These are phyloP conservation scores for Lumnitzera littorea DNA, from an alignment of 345 rosid genomes.

Conservation along the genomic window DNA sequence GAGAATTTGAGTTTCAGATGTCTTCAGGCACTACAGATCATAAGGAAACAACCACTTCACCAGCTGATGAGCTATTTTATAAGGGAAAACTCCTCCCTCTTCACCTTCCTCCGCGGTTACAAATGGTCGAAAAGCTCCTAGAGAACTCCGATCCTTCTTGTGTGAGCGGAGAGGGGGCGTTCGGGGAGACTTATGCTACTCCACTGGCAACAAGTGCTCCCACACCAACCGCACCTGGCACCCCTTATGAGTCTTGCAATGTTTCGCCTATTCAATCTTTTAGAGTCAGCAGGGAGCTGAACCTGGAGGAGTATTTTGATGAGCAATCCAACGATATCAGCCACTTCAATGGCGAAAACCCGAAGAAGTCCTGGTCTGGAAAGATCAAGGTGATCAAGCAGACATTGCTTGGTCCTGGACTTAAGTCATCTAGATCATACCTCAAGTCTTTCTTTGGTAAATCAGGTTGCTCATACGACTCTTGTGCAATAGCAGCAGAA, in stretches of 20 bases:
- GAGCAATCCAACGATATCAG: constrained; percentile 24
- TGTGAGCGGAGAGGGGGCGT: background rate
- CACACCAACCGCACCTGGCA: constrained; percentile 20
- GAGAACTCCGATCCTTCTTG: background rate
- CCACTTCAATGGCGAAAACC: constrained; percentile 21
- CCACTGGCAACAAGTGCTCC: constrained; percentile 5
- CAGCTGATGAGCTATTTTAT: constrained; percentile 20
- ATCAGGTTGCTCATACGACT: constrained; percentile 64
- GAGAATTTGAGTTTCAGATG: constrained; percentile 24
- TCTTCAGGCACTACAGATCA: constrained; percentile 5
- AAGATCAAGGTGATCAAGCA: constrained; percentile 47
- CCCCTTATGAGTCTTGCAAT: constrained; percentile 82
- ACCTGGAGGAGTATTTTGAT: constrained; percentile 46
- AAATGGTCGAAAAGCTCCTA: constrained; percentile 15
- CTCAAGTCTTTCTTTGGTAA: constrained; percentile 57
- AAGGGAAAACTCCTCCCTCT: constrained; percentile 22
- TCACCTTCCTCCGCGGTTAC: constrained; percentile 19
- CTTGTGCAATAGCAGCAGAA: constrained; percentile 38
- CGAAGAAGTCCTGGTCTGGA: constrained; percentile 55
- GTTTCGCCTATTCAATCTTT: constrained; percentile 69
- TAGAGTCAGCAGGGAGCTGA: constrained; percentile 62
- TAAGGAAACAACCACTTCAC: constrained; percentile 9
- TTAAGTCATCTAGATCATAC: constrained; percentile 59
- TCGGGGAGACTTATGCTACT: constrained; percentile 10
- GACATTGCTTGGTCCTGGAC: constrained; percentile 43